A percentile compares a stretch with the other conserved stretches of the same genome.
phyloP scores from a whole-genome alignment of 805 yeast species.

The Yueomyces sp. region DNA sequence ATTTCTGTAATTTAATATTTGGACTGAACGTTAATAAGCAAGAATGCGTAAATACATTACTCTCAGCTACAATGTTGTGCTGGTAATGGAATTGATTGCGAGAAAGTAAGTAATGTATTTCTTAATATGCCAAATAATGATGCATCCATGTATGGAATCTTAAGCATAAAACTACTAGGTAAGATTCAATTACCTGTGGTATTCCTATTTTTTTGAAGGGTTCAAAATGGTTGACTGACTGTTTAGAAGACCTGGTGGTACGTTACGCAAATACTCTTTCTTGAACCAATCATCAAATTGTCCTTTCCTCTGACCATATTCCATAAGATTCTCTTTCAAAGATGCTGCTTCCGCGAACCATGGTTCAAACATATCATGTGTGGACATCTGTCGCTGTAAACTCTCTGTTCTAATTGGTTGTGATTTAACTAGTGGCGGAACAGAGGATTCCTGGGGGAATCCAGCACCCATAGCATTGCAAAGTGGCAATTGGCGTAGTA shows the following conservation, averaged over 20 bases:
- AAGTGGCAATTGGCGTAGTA: slow-evolving; percentile 11
- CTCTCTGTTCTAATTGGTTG: slow-evolving; percentile 4
- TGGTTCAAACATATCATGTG: slow-evolving; percentile 13
- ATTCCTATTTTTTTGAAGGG: neutral
- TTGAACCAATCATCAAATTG: slow-evolving; percentile 17
- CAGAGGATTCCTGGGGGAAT: slow-evolving; percentile 8
- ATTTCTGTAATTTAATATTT: no score
- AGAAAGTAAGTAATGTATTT: no score
- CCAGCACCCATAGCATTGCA: slow-evolving; percentile 13
- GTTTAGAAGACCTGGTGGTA: slow-evolving; percentile 18
- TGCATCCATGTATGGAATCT: no score
- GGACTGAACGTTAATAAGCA: no score
- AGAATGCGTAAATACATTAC: no score
- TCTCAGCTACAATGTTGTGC: no score
- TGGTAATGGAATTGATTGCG: no score
- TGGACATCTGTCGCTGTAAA: slow-evolving; percentile 8
- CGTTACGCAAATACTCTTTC: slow-evolving; percentile 11
- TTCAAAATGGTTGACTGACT: neutral
- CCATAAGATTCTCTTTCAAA: slow-evolving; percentile 5
- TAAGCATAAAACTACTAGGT: no score
- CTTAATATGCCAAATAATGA: no score
- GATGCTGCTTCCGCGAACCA: slow-evolving; percentile 17
- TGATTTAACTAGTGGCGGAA: neutral
- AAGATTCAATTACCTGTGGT: no score
- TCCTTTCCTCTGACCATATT: slow-evolving; percentile 4